Percentiles rank a stretch among this genome's conserved stretches.
These are phyloP conservation scores for Colletotrichum sp. DNA, from an alignment of 2,329 filamentous ascomycete species.

Conservation along the genomic window DNA sequence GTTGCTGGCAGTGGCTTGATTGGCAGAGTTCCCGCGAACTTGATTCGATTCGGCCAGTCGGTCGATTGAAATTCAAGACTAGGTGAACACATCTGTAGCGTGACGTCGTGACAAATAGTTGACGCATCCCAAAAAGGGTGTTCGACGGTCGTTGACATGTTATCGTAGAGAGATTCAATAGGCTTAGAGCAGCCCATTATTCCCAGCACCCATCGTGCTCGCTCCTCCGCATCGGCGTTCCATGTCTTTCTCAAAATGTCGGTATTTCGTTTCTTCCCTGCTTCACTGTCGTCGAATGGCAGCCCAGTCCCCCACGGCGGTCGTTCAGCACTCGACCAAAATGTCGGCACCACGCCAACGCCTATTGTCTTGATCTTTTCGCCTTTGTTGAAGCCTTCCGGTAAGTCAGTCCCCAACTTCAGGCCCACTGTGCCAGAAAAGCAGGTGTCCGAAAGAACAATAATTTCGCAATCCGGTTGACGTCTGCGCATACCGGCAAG, in stretches of 20 bases:
- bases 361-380: not conserved
- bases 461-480: not conserved
- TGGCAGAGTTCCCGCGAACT: slow-evolving; percentile 47
- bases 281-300: not conserved
- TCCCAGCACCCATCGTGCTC: not conserved
- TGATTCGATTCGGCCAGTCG: slow-evolving; percentile 40
- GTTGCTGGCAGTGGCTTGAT: slow-evolving; percentile 31
- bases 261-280: not conserved
- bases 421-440: not conserved
- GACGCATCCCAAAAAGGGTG: slow-evolving; percentile 12
- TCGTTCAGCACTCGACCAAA: slow-evolving; percentile 1
- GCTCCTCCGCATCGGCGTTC: not conserved
- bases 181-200: not conserved
- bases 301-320: slow-evolving; percentile 1
- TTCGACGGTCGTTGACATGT: not conserved
- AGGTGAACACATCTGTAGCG: slow-evolving; percentile 35
- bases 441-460: slow-evolving; percentile 2
- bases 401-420: not conserved
- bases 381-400: not conserved
- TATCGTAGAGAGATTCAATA: not conserved
- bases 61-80: slow-evolving; percentile 41
- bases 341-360: not conserved
- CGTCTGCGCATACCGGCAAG: not conserved
- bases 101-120: slow-evolving; percentile 31
- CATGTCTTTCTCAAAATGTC: not conserved